These are phyloP conservation scores for Talaromyces sp. DNA, from an alignment of 2,329 filamentous ascomycete species.

Conservation along the genomic window DNA sequence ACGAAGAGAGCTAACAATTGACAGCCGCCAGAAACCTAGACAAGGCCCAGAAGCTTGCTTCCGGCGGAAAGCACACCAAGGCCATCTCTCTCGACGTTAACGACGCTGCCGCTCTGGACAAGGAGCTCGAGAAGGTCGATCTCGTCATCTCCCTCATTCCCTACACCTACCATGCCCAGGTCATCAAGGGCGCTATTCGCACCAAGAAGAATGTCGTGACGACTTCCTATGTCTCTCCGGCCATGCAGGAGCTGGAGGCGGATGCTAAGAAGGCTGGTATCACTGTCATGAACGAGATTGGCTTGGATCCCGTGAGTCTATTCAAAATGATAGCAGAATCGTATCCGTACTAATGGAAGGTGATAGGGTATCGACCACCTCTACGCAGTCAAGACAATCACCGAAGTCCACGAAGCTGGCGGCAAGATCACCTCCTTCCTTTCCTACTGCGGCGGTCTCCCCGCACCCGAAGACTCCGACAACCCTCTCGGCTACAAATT, in stretches of 20 bases:
- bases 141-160: constrained; percentile 81
- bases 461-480: constrained; percentile 69
- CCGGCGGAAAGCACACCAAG: constrained; percentile 67
- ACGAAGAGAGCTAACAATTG: background rate
- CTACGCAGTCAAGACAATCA: constrained; percentile 83
- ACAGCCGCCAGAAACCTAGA: constrained; percentile 78
- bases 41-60: constrained; percentile 69
- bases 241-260: constrained; percentile 84
- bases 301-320: constrained; percentile 48
- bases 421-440: constrained; percentile 82
- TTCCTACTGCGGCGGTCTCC: constrained; percentile 79
- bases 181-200: constrained; percentile 90
- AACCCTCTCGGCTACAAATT: constrained; percentile 96
- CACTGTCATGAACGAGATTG: constrained; percentile 97
- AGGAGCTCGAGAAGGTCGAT: constrained; percentile 74
- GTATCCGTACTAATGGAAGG: background rate
- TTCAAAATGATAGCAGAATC: no score
- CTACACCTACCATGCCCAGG: constrained; percentile 81
- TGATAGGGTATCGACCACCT: constrained; percentile 46
- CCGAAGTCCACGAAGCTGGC: constrained; percentile 72
- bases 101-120: constrained; percentile 72
- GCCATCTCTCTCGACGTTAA: constrained; percentile 83
- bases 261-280: constrained; percentile 85
- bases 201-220: constrained; percentile 96
- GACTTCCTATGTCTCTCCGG: constrained; percentile 86